Base-by-base conservation (phyloP, 2,329 filamentous ascomycete genomes). In the Graphium sp. region DNA sequence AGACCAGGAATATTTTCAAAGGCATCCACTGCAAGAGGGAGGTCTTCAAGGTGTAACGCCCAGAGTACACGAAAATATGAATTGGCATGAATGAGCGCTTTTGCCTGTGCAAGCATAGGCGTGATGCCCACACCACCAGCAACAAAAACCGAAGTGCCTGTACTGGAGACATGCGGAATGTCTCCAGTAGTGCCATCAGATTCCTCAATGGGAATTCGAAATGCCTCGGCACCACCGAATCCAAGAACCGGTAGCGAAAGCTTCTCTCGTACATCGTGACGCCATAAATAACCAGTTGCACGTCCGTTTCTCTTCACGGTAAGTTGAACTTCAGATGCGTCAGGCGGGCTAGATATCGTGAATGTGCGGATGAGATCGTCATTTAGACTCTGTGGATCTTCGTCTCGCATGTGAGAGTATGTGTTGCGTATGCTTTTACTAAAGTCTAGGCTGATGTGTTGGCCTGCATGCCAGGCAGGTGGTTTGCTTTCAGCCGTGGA, bases 331-430 rank as follows among this genome's bases (percentile, higher is more conserved):
- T 73, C 60, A 3, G 37, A 34, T 2, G 43, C 34, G 1, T 67
- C 37, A 0, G 73, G 67, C 2, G 55, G 49, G 3, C 65, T 80
- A 2, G 76, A 80, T 1, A 92, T 63, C 2, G 83, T 92, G 42
- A 92, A 92, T 0, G 82, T 91, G 17, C 83, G 60, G 5, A 89
- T 58, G 35, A 71, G 85, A 44, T 93, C 82, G 44, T 92, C 83
- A 40, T 92, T 93, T 11, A 92, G 47, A 39, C 72, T 79, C 37
- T 63, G 62, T 5, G 83, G 83, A 38, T 91, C 81, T 32, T 78
- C 70, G 36, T 91, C 74, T 3, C 72, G 60, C 83, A 92, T 92
- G 45, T 92, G 84, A 27, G 63, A 68, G 48, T 83, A 92, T 1
- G 83, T 83, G 8, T 60, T 48, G 36, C 78, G 70, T 2, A 92